phyloP scores from a whole-genome alignment of 345 rosid species.

The Gossypium sturtianum region DNA sequence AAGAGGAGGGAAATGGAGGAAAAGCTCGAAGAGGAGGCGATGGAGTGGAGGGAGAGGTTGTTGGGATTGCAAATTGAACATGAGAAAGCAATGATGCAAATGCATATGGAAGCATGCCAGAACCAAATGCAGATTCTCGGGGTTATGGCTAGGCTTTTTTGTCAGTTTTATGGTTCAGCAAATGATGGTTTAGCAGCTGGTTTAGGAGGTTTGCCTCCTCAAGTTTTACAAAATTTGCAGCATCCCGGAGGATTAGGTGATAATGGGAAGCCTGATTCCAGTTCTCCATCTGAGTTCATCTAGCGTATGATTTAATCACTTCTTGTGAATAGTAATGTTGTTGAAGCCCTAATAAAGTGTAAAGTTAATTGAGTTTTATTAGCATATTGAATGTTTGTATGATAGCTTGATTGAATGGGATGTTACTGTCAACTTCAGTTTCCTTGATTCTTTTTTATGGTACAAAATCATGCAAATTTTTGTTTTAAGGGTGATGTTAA shows the following conservation, averaged over 20 bases:
- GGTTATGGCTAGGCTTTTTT: conserved; percentile 55
- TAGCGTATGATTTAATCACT: conserved; percentile 18
- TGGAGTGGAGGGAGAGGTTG: conserved; percentile 71
- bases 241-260: conserved; percentile 53
- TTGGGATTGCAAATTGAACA: conserved; percentile 59
- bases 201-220: conserved; percentile 48
- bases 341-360: background rate
- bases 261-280: conserved; percentile 51
- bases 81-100: conserved; percentile 65
- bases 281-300: conserved; percentile 70
- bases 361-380: conserved; percentile 8
- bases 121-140: conserved; percentile 72
- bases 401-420: background rate
- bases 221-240: conserved; percentile 66
- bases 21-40: conserved; percentile 71
- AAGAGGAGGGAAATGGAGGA: conserved; percentile 52
- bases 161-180: conserved; percentile 54
- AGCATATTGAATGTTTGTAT: background rate
- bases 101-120: conserved; percentile 68
- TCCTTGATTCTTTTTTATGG: background rate
- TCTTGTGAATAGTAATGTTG: background rate
- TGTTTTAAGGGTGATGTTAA: background rate
- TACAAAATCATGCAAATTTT: background rate
- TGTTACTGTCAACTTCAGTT: background rate
- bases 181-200: conserved; percentile 53